Evolutionary conservation across 1,284 basidiomycete genomes (phyloP), one percentile per base, ranked within the genome.

Genomic region (Megacollybia platyphylla): DNA sequence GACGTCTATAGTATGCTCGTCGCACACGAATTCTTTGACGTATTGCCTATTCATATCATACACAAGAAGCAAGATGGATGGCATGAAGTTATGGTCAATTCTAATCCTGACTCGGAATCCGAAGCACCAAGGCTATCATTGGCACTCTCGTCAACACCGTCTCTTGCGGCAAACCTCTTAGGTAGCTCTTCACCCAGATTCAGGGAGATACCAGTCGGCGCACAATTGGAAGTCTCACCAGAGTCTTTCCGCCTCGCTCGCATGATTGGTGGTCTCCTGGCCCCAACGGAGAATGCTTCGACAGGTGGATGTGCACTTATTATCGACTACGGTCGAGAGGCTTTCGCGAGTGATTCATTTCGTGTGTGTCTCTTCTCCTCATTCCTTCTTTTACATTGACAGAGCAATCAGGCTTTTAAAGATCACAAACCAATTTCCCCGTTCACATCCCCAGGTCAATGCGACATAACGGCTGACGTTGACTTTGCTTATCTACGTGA

Each of bases 1-100:
- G 70, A 75, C 11, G 65, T 63, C 34, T 97, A 83, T 59, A 96
- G 91, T 0, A 80, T 97, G 66, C 60, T 96, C 15, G 64, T 97
- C 5, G 96, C 94, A 0, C 94, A 98, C 58, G 96, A 98, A 57
- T 97, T 98, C 63, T 97, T 99, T 50, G 96, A 98, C 56, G 94
- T 94, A 0, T 68, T 99, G 40, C 94, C 94, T 0, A 81, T 97
- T 40, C 88, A 97, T 58, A 66, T 94, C 27, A 70, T 98, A 6
- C 50, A 90, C 87, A 87, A 78, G 73, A 80, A 76, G 0, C 59
- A 72, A 30, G 69, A 80, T 31, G 91, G 89, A 1, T 97, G 90
- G 79, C 74, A 86, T 43, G 94, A 97, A 60, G 76, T 97, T 1
- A 65, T 90, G 48, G 76, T 97, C 10, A 80, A 44, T 56, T n/a